Percentiles rank a stretch among this genome's conserved stretches.
Conservation (phyloP, 257 asterid species). For the Datura wrightii region DNA sequence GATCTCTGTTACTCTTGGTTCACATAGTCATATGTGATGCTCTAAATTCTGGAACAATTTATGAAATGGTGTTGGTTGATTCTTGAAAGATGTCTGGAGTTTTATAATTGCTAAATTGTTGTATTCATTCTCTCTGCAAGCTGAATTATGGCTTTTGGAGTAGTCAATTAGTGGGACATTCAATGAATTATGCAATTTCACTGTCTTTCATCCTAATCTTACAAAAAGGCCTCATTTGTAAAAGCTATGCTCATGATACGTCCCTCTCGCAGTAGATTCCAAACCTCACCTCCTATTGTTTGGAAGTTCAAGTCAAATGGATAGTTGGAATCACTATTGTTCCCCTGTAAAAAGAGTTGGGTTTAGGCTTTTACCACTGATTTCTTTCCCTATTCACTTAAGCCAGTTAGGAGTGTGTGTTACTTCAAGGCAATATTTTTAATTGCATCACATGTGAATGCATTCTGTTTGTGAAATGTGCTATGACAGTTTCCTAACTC, state of each 20-base stretch:
- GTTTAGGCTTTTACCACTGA: neutral
- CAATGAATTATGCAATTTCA: neutral
- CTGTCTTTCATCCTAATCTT: neutral
- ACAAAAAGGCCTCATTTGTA: neutral
- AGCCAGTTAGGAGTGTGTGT: neutral
- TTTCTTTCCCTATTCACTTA: neutral
- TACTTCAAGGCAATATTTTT: neutral
- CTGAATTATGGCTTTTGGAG: neutral
- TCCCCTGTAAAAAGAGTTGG: neutral
- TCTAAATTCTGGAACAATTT: neutral
- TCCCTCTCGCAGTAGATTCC: constrained; percentile 21
- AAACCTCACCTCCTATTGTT: neutral
- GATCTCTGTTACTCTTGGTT: neutral
- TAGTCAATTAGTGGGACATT: neutral
- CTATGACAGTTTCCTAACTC: constrained; percentile 11
- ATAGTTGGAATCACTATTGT: neutral
- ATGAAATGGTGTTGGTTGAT: constrained; percentile 15
- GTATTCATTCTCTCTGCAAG: constrained; percentile 8
- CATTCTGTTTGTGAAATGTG: neutral
- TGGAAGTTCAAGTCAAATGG: neutral
- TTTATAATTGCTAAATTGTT: neutral
- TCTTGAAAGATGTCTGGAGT: constrained; percentile 20
- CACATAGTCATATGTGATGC: neutral
- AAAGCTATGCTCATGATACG: neutral
- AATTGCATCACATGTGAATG: neutral